A percentile compares a stretch with the other conserved stretches of the same genome.
These are phyloP conservation scores for Spathaspora boniae DNA, from an alignment of 805 yeast genomes.

Conservation along the genomic window DNA sequence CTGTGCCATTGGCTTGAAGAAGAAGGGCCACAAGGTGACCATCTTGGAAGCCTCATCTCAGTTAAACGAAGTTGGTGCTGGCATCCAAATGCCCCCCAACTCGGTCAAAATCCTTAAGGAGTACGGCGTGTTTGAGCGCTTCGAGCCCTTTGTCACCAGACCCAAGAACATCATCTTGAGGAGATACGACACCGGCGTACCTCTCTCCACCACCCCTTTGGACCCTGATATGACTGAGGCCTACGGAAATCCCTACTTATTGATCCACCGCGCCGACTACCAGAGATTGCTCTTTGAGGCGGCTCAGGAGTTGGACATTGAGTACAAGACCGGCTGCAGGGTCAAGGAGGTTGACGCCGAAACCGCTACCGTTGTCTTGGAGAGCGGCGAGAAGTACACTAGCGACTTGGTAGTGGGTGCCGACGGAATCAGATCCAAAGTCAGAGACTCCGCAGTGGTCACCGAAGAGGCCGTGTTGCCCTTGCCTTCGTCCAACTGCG, in stretches of 20 bases:
- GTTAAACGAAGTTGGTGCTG: constrained; percentile 31
- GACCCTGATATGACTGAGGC: constrained; percentile 14
- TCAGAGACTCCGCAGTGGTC: constrained; percentile 15
- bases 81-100: constrained; percentile 30
- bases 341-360: constrained; percentile 19
- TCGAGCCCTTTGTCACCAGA: constrained; percentile 12
- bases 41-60: constrained; percentile 22
- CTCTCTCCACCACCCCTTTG: constrained; percentile 17
- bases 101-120: constrained; percentile 19
- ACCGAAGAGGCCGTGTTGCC: constrained; percentile 10
- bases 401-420: constrained; percentile 28
- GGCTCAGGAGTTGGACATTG: constrained; percentile 18
- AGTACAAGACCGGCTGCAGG: constrained; percentile 11
- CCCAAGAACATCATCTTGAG: constrained; percentile 14
- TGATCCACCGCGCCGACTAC: constrained; percentile 25
- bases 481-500: constrained; percentile 10
- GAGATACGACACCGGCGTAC: constrained; percentile 20
- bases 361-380: constrained; percentile 19
- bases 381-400: constrained; percentile 17
- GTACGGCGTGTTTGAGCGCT: constrained; percentile 16
- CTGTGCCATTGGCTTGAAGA: constrained; percentile 21
- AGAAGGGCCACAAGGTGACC: constrained; percentile 22
- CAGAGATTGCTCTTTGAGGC: constrained; percentile 20
- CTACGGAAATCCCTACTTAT: constrained; percentile 19
- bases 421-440: constrained; percentile 25